Conservation (phyloP, 257 asterid genomes). For the Galeopsis tetrahit region DNA sequence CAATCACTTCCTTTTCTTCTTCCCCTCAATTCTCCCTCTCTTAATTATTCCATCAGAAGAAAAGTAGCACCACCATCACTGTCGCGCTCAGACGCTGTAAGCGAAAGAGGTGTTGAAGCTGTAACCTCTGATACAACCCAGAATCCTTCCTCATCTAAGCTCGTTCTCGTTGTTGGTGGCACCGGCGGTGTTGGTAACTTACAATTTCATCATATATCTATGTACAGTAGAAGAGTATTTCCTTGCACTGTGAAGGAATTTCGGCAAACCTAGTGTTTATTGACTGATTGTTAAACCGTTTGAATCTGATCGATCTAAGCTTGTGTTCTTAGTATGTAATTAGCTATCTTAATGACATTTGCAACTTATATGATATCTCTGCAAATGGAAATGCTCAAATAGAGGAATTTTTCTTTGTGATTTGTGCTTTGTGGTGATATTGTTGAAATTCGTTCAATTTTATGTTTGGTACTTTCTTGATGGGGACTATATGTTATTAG, state of each 20-base stretch:
- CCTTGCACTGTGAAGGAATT: not conserved
- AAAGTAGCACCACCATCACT: conserved; percentile 18
- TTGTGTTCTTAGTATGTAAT: not conserved
- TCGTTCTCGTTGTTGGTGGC: conserved; percentile 92
- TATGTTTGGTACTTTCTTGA: not conserved
- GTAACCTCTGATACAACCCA: conserved; percentile 36
- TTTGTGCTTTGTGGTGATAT: not conserved
- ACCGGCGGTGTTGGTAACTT: conserved; percentile 95
- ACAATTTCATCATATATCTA: not conserved
- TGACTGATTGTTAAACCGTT: not conserved
- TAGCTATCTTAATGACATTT: not conserved
- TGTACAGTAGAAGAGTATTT: not conserved
- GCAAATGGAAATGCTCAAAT: not conserved
- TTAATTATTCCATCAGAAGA: conserved; percentile 30
- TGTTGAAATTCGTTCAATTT: not conserved
- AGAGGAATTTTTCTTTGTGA: not conserved
- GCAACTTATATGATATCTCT: not conserved
- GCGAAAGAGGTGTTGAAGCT: conserved; percentile 38
- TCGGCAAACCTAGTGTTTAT: not conserved
- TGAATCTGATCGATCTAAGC: not conserved
- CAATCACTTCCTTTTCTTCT: conserved; percentile 24
- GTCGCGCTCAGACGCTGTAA: conserved; percentile 42
- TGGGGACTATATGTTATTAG: not conserved
- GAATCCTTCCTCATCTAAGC: conserved; percentile 59
- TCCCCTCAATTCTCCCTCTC: conserved; percentile 36